A percentile compares a stretch with the other conserved stretches of the same genome.
Evolutionary conservation across 179 eudicot species (phyloP).

Genomic region (Beta macrorhiza): DNA sequence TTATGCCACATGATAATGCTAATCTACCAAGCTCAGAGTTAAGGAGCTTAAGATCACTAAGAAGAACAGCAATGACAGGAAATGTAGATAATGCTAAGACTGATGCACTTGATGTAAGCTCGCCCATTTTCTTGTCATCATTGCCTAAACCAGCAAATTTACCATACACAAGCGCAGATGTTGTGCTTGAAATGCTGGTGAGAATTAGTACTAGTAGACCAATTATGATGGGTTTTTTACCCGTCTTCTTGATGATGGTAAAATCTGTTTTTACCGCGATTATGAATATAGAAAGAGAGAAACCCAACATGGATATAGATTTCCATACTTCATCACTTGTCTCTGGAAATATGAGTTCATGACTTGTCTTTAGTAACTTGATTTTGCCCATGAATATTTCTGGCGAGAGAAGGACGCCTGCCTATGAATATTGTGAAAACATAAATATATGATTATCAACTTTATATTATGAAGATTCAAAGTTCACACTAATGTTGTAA

Average conservation of each 20-base stretch:
- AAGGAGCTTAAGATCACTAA: conserved; percentile 44
- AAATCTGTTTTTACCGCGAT: conserved; percentile 39
- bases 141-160: neutral
- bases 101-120: neutral
- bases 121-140: neutral
- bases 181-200: neutral
- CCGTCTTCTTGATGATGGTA: conserved; percentile 20
- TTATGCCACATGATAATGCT: conserved; percentile 34
- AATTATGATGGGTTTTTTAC: conserved; percentile 29
- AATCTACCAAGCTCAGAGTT: conserved; percentile 48
- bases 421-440: conserved; percentile 20
- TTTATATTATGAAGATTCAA: neutral
- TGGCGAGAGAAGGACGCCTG: conserved; percentile 37
- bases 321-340: conserved; percentile 26
- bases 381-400: neutral
- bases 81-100: conserved; percentile 28
- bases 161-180: conserved; percentile 1
- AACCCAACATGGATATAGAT: conserved; percentile 32
- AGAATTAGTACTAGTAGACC: conserved; percentile 26
- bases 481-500: neutral
- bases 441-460: neutral
- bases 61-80: conserved; percentile 41
- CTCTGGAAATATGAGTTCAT: conserved; percentile 31
- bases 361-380: neutral
- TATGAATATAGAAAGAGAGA: conserved; percentile 32